A percentile compares a stretch with the other conserved stretches of the same genome.
Evolutionary conservation across 257 asterid species (phyloP).

Genomic region (Solanum tarapatanum): DNA sequence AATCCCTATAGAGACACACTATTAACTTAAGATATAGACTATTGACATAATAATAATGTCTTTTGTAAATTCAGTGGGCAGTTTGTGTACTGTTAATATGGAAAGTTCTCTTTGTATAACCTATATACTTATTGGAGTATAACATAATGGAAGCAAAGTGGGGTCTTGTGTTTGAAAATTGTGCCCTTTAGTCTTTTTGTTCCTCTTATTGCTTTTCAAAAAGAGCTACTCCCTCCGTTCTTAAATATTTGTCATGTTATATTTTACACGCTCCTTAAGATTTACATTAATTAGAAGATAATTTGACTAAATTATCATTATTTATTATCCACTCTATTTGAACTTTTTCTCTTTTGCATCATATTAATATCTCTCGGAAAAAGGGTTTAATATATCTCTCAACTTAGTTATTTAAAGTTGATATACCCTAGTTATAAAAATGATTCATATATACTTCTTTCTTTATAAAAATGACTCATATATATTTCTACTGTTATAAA

Average conservation of each 20-base stretch:
- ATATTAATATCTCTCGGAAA: background rate
- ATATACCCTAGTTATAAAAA: too few species aligned
- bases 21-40: background rate
- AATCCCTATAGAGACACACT: background rate
- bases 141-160: background rate
- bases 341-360: background rate
- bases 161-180: background rate
- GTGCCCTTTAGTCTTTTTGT: background rate
- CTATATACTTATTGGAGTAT: background rate
- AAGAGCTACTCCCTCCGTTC: background rate
- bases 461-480: too few species aligned
- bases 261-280: too few species aligned
- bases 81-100: background rate
- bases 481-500: too few species aligned
- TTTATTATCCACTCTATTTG: background rate
- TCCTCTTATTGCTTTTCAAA: background rate
- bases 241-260: too few species aligned
- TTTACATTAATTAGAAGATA: background rate
- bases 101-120: background rate
- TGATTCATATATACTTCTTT: too few species aligned
- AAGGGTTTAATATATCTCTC: background rate
- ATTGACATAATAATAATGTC: background rate
- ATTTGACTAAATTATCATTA: too few species aligned
- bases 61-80: slow-evolving; percentile 3
- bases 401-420: background rate